Conservation (phyloP, 2,329 filamentous ascomycete species). For the Colletotrichum simmondsii region DNA sequence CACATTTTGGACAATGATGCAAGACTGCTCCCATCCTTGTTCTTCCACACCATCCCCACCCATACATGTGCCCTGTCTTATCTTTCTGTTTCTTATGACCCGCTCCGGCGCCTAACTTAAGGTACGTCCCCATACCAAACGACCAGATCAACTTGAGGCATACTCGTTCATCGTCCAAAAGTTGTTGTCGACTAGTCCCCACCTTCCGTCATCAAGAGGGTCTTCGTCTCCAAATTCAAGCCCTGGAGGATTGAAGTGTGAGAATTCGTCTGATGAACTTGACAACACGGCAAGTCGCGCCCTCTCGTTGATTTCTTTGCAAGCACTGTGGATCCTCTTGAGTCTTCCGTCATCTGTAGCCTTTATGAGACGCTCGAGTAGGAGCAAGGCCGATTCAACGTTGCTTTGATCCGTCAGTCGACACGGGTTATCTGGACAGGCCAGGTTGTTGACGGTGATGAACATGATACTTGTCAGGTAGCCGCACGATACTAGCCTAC, state of each 20-base stretch:
- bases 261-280: neutral
- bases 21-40: neutral
- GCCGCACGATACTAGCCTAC: constrained; percentile 21
- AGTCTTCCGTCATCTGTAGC: constrained; percentile 14
- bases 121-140: too few species aligned
- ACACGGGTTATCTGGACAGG: neutral
- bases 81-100: neutral
- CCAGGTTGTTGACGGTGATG: constrained; percentile 28
- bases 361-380: constrained; percentile 8
- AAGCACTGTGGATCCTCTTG: constrained; percentile 13
- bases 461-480: constrained; percentile 32
- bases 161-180: neutral
- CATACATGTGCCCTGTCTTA: too few species aligned
- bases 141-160: neutral
- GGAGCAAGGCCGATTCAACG: constrained; percentile 15
- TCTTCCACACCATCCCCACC: neutral
- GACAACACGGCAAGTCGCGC: neutral
- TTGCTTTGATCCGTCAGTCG: constrained; percentile 24
- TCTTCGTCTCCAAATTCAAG: constrained; percentile 22
- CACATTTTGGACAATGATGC: neutral
- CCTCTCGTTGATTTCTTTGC: constrained; percentile 24
- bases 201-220: constrained; percentile 1
- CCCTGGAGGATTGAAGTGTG: neutral
- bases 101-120: too few species aligned
- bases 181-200: neutral